Evolutionary conservation across 2,329 filamentous ascomycete genomes (phyloP).

Genomic region (Fusarium sororula): DNA sequence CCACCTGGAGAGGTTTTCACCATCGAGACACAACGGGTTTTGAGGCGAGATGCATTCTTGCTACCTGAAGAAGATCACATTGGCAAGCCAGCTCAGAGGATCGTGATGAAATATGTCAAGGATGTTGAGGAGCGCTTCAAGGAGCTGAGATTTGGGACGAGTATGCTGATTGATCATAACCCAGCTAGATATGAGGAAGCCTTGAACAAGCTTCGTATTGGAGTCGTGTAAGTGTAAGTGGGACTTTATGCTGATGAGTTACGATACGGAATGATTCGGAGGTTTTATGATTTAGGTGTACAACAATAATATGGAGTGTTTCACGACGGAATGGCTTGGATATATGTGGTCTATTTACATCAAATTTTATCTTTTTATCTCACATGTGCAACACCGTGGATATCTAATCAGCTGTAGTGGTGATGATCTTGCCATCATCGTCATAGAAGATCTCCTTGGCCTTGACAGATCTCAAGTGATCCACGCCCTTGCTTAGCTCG

Average conservation of each 20-base stretch:
- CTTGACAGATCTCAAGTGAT: constrained; percentile 78
- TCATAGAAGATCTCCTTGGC: constrained; percentile 79
- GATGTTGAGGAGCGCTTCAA: constrained; percentile 76
- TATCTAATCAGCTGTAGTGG: constrained; percentile 43
- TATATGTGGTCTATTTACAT: neutral
- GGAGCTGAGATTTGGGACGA: constrained; percentile 75
- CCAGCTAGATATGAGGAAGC: constrained; percentile 78
- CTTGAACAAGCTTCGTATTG: constrained; percentile 66
- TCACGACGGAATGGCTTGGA: neutral
- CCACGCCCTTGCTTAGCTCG: constrained; percentile 71
- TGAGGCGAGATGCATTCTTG: constrained; percentile 73
- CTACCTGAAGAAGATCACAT: constrained; percentile 57
- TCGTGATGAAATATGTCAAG: constrained; percentile 74
- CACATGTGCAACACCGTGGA: neutral
- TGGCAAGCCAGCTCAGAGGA: constrained; percentile 72
- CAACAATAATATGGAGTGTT: neutral
- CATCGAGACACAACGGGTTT: constrained; percentile 72
- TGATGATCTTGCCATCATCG: constrained; percentile 67
- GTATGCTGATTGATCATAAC: constrained; percentile 80
- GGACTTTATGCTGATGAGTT: neutral
- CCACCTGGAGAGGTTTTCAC: constrained; percentile 81
- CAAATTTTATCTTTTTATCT: neutral
- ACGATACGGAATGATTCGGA: neutral
- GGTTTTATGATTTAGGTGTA: neutral
- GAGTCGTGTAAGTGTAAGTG: constrained; percentile 52